These are phyloP conservation scores for Ogataea methanolica DNA, from an alignment of 805 yeast genomes.

Conservation along the genomic window DNA sequence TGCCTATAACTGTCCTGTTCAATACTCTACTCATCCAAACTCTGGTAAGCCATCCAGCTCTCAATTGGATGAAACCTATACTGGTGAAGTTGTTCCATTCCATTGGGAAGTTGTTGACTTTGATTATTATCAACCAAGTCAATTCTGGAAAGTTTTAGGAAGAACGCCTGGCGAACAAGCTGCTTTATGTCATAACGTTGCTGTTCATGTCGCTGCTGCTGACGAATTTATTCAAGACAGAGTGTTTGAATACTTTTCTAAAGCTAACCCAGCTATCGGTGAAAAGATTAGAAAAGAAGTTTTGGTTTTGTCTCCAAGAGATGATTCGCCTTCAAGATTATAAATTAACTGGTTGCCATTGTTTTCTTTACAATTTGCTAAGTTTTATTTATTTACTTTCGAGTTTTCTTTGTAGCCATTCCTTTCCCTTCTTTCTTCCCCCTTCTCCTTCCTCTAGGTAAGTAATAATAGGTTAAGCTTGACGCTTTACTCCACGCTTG, in stretches of 20 bases:
- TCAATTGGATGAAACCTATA: constrained; percentile 27
- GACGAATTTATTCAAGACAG: constrained; percentile 71
- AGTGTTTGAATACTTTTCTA: constrained; percentile 69
- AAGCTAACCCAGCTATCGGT: constrained; percentile 69
- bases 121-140: constrained; percentile 77
- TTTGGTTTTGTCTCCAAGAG: constrained; percentile 46
- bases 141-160: constrained; percentile 73
- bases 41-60: constrained; percentile 20
- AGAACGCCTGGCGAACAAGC: constrained; percentile 78
- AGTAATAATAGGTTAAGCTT: too few species aligned
- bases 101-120: constrained; percentile 74
- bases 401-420: neutral
- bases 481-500: too few species aligned
- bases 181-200: constrained; percentile 78
- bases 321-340: constrained; percentile 24
- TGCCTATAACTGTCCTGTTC: constrained; percentile 46
- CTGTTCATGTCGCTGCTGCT: constrained; percentile 69
- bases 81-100: constrained; percentile 52
- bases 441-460: too few species aligned
- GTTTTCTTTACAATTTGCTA: neutral
- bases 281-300: constrained; percentile 61
- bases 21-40: constrained; percentile 35
- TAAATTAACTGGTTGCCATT: constrained; percentile 1
- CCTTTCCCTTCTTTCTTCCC: too few species aligned
- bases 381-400: neutral